phyloP scores from a whole-genome alignment of 1,284 basidiomycete genomes.

The Puccinia triticina region DNA sequence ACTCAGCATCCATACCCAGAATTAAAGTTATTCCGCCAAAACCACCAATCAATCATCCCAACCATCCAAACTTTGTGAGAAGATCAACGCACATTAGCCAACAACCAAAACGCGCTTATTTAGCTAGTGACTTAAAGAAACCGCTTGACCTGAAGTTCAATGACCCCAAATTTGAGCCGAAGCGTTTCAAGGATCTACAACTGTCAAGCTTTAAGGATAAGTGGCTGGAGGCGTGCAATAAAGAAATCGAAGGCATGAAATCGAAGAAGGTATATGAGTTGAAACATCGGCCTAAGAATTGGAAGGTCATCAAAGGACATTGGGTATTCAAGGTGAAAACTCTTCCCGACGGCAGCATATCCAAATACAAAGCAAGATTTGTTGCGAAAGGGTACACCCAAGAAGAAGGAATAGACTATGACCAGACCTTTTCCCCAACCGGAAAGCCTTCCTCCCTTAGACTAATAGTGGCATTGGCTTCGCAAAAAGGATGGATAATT shows the following conservation, averaged over 20 bases:
- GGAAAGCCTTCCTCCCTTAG: constrained; percentile 19
- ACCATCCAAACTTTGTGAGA: background rate
- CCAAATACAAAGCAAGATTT: constrained; percentile 51
- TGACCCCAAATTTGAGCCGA: background rate
- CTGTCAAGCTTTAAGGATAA: background rate
- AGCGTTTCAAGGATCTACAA: background rate
- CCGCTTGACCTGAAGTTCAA: no score
- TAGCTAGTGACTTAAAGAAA: background rate
- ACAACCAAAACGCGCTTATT: background rate
- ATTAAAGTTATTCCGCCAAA: background rate
- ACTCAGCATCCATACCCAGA: no score
- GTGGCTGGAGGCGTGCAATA: background rate
- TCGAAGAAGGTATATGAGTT: background rate
- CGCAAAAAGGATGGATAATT: constrained; percentile 31
- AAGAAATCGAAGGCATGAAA: background rate
- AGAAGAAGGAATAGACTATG: constrained; percentile 40
- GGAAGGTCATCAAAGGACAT: background rate
- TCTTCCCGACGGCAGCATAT: constrained; percentile 16
- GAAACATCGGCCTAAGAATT: background rate
- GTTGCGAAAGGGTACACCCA: constrained; percentile 52
- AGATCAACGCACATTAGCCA: background rate
- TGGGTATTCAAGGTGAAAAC: constrained; percentile 52
- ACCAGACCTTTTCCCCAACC: no score
- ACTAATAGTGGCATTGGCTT: constrained; percentile 49
- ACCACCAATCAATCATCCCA: background rate